Conservation (phyloP, 208 protist genomes). For the Acanthamoeba sp. region DNA sequence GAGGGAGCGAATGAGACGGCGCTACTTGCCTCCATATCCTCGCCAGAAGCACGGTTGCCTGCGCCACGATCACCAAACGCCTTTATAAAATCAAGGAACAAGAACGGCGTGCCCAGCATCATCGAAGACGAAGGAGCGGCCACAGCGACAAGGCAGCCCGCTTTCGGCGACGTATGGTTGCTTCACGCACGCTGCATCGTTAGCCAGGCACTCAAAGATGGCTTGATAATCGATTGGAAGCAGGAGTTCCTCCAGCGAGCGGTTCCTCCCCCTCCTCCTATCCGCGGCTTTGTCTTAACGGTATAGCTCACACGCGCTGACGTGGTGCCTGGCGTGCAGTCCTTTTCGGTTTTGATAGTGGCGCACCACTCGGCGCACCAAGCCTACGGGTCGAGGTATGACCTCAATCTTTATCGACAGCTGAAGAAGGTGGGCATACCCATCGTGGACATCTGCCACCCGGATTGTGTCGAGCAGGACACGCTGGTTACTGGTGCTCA, state of each 20-base stretch:
- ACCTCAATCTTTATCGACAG: conserved; percentile 49
- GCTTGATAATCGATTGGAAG: conserved; percentile 1
- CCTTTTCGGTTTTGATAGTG: conserved; percentile 29
- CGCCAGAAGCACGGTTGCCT: no score
- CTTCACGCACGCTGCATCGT: conserved; percentile 1
- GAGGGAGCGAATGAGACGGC: background rate
- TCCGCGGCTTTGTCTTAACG: background rate
- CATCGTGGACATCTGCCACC: conserved; percentile 41
- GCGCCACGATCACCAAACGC: no score
- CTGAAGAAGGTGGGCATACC: conserved; percentile 51
- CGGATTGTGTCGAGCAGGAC: background rate
- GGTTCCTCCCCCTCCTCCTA: background rate
- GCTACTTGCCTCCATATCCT: background rate
- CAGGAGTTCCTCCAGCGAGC: conserved; percentile 49
- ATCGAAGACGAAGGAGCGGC: background rate
- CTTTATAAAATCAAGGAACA: background rate
- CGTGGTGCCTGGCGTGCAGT: background rate
- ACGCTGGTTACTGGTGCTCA: background rate
- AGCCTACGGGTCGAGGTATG: conserved; percentile 28
- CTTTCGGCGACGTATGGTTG: conserved; percentile 1
- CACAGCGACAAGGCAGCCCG: background rate
- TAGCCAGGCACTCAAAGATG: background rate
- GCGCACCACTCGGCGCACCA: conserved; percentile 40
- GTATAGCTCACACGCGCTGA: no score
- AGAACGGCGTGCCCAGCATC: background rate